Evolutionary conservation across 371 early-diverging fungal species (phyloP).

Genomic region (Mortierella sp.): DNA sequence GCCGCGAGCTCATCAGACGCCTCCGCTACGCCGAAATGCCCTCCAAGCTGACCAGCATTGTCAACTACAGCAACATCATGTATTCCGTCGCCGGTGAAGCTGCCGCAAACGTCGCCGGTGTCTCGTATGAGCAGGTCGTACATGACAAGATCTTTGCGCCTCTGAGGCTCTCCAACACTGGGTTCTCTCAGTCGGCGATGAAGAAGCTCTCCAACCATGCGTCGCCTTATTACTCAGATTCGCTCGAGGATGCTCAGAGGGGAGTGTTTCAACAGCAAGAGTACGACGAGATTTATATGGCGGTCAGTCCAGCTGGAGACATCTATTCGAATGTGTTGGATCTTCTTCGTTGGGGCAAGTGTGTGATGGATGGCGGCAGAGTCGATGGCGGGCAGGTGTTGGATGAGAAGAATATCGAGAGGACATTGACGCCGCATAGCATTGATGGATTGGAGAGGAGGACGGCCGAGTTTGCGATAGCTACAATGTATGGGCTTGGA

Average conservation of each 20-base stretch:
- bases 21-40: constrained; percentile 5
- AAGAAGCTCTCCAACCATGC: constrained; percentile 13
- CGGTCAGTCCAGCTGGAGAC: constrained; percentile 20
- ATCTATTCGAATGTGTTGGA: constrained; percentile 28
- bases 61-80: constrained; percentile 18
- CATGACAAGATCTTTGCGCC: background rate
- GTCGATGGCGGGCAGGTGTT: constrained; percentile 22
- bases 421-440: background rate
- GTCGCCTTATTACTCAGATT: background rate
- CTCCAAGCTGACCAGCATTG: background rate
- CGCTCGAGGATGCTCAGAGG: background rate
- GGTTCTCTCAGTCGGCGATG: background rate
- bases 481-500: constrained; percentile 17
- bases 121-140: constrained; percentile 14
- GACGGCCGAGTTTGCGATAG: background rate
- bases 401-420: constrained; percentile 10
- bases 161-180: background rate
- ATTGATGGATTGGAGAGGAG: background rate
- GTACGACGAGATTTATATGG: constrained; percentile 10
- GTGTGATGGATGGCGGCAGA: constrained; percentile 9
- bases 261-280: background rate
- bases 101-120: constrained; percentile 10
- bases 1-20: constrained; percentile 15
- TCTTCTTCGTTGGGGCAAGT: constrained; percentile 18
- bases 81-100: constrained; percentile 23